phyloP scores from a whole-genome alignment of 1,139 yeast genomes.

The Kodamaea plutei region DNA sequence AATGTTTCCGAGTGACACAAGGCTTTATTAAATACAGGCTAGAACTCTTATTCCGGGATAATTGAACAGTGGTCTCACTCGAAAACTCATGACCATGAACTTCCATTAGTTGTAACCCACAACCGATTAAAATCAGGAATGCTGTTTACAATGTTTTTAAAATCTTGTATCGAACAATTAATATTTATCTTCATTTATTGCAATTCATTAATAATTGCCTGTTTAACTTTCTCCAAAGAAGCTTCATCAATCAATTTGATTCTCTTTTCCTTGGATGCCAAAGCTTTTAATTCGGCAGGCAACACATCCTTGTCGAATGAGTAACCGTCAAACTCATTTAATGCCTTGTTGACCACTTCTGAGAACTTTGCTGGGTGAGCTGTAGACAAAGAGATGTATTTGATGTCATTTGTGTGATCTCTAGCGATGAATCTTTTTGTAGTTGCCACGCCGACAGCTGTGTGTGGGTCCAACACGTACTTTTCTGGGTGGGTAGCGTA shows the following conservation, averaged over 20 bases:
- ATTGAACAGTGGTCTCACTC: no score
- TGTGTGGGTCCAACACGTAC: slow-evolving; percentile 92
- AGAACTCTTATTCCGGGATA: no score
- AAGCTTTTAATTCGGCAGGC: slow-evolving; percentile 78
- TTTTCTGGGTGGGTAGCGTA: slow-evolving; percentile 57
- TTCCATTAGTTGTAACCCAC: no score
- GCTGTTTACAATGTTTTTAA: no score
- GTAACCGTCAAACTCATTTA: slow-evolving; percentile 62
- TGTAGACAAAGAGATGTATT: slow-evolving; percentile 82
- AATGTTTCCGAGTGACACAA: no score
- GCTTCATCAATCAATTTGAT: slow-evolving; percentile 72
- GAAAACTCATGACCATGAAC: no score
- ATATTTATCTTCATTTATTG: no score
- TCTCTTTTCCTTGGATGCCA: slow-evolving; percentile 70
- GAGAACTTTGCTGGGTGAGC: slow-evolving; percentile 99
- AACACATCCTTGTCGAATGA: slow-evolving; percentile 84
- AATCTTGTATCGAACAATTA: no score
- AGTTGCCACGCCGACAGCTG: slow-evolving; percentile 89
- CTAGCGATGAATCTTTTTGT: slow-evolving; percentile 56
- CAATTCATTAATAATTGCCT: slow-evolving; percentile 46
- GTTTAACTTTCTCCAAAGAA: slow-evolving; percentile 67
- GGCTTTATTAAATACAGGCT: no score
- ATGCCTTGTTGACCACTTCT: slow-evolving; percentile 86
- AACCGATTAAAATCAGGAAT: no score
- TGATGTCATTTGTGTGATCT: slow-evolving; percentile 40